phyloP scores from a whole-genome alignment of 1,284 basidiomycete genomes.

The Ganoderma lucidum region DNA sequence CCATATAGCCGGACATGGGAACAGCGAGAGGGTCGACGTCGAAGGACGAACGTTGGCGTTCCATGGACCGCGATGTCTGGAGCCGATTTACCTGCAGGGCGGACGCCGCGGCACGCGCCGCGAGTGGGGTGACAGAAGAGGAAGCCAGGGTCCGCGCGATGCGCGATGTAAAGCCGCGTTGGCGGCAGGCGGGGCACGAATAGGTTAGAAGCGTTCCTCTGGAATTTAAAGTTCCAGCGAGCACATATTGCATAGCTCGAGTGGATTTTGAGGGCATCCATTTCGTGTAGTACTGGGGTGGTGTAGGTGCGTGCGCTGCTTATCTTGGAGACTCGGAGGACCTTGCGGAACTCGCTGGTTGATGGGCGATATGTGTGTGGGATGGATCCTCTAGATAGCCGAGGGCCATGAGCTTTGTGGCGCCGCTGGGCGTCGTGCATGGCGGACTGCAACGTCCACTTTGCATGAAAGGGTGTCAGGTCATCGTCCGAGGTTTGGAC shows the following conservation, averaged over 20 bases:
- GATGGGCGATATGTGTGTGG: background rate
- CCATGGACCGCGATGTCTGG: conserved; percentile 12
- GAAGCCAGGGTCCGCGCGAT: conserved; percentile 11
- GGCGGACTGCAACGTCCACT: background rate
- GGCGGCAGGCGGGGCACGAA: background rate
- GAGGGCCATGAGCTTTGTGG: background rate
- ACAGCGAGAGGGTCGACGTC: background rate
- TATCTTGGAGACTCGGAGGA: background rate
- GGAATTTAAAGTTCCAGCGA: conserved; percentile 18
- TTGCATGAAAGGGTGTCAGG: background rate
- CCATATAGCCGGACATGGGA: conserved; percentile 1
- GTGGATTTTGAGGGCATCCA: conserved; percentile 19
- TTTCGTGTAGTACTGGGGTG: background rate
- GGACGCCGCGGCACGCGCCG: conserved; percentile 3
- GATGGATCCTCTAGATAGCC: background rate
- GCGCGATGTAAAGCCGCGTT: background rate
- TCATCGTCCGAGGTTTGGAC: background rate
- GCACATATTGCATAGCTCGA: conserved; percentile 7
- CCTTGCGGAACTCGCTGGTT: background rate
- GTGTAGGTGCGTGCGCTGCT: background rate
- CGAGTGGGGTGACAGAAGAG: conserved; percentile 2
- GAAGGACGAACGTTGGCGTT: background rate
- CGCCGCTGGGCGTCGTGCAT: background rate
- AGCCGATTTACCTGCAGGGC: conserved; percentile 20
- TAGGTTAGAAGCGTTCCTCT: conserved; percentile 20